phyloP scores from a whole-genome alignment of 208 protist species.

The Acanthamoeba polyphaga region DNA sequence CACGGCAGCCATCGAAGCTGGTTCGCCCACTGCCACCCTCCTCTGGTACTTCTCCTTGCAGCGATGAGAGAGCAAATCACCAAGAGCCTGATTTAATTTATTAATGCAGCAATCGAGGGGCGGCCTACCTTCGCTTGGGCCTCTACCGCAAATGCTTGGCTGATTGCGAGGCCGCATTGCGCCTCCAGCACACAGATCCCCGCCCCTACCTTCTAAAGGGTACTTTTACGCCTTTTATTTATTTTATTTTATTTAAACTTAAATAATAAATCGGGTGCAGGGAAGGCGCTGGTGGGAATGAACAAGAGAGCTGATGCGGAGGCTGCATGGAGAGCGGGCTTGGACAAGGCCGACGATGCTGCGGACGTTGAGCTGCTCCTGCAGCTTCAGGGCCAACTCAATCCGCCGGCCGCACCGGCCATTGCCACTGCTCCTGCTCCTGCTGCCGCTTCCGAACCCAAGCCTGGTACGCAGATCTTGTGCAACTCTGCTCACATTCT shows the following conservation, averaged over 20 bases:
- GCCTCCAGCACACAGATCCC: neutral
- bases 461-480: neutral
- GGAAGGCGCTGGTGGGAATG: slow-evolving; percentile 35
- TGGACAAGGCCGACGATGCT: neutral
- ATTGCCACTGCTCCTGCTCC: neutral
- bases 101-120: slow-evolving; percentile 48
- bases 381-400: neutral
- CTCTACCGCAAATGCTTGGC: slow-evolving; percentile 55
- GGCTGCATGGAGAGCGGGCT: slow-evolving; percentile 2
- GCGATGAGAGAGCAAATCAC: neutral
- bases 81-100: neutral
- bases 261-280: neutral
- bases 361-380: slow-evolving; percentile 5
- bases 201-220: slow-evolving; percentile 46
- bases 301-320: slow-evolving; percentile 46
- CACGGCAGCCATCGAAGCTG: neutral
- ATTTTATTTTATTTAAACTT: too few species aligned
- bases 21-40: neutral
- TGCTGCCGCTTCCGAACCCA: neutral
- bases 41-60: neutral
- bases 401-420: neutral
- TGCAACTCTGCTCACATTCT: too few species aligned
- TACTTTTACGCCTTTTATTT: neutral
- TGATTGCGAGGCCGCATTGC: slow-evolving; percentile 24
- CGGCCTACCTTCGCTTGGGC: slow-evolving; percentile 19